Evolutionary conservation across 352 stramenopile genomes (phyloP).

Genomic region (Phytophthora idaei): DNA sequence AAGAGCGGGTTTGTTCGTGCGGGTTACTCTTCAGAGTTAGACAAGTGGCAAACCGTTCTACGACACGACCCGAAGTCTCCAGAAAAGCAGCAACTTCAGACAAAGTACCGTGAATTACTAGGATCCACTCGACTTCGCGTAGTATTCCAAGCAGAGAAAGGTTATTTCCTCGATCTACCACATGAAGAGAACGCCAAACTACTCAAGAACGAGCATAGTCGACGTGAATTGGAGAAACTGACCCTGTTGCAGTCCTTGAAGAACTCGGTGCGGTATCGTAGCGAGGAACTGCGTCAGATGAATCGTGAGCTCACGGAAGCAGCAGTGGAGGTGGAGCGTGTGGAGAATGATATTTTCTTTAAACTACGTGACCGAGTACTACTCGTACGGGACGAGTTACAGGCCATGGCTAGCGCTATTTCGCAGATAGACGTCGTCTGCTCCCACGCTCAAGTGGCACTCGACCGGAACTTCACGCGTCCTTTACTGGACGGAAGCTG

Average conservation of each 20-base stretch:
- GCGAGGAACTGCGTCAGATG: slow-evolving; percentile 61
- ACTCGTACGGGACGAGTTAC: slow-evolving; percentile 34
- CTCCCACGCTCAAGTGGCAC: slow-evolving; percentile 68
- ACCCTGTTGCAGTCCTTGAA: slow-evolving; percentile 72
- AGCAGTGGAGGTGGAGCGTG: slow-evolving; percentile 48
- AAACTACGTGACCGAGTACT: slow-evolving; percentile 44
- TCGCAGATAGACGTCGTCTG: slow-evolving; percentile 66
- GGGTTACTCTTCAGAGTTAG: slow-evolving; percentile 64
- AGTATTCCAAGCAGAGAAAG: slow-evolving; percentile 63
- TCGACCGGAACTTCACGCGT: slow-evolving; percentile 68
- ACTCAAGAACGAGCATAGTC: slow-evolving; percentile 27
- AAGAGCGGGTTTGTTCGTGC: slow-evolving; percentile 60
- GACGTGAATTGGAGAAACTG: slow-evolving; percentile 41
- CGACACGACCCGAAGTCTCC: slow-evolving; percentile 46
- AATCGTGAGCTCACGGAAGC: slow-evolving; percentile 70
- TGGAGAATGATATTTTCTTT: slow-evolving; percentile 69
- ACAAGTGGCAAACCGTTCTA: slow-evolving; percentile 62
- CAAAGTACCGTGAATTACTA: slow-evolving; percentile 63
- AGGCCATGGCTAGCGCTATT: slow-evolving; percentile 57
- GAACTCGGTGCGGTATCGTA: slow-evolving; percentile 70
- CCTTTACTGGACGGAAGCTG: slow-evolving; percentile 58
- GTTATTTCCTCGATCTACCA: slow-evolving; percentile 70
- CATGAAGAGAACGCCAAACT: slow-evolving; percentile 65
- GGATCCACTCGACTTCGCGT: slow-evolving; percentile 65
- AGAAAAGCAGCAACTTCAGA: slow-evolving; percentile 52